Percentiles rank a stretch among this genome's conserved stretches.
Evolutionary conservation across 192 early-diverging fungal genomes (phyloP).

Genomic region (Gamsiella multidivaricata): DNA sequence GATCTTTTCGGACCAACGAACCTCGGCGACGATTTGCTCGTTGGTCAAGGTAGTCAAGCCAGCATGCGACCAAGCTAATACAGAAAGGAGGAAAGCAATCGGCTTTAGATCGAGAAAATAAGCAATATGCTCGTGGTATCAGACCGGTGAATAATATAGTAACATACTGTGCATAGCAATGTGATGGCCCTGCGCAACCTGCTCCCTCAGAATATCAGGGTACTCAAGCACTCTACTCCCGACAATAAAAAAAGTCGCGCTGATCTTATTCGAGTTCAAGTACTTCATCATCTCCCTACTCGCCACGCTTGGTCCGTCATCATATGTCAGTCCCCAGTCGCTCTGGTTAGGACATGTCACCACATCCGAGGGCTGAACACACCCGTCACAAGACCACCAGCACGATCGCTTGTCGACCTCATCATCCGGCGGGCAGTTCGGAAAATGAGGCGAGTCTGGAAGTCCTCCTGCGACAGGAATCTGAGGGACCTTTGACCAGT

Average conservation of each 20-base stretch:
- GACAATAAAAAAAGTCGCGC: conserved; percentile 61
- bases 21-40: conserved; percentile 69
- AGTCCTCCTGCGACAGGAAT: conserved; percentile 41
- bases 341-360: conserved; percentile 52
- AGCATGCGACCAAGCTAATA: conserved; percentile 71
- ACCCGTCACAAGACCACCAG: conserved; percentile 62
- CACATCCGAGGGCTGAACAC: conserved; percentile 49
- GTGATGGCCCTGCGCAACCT: conserved; percentile 56
- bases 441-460: conserved; percentile 30
- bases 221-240: conserved; percentile 60
- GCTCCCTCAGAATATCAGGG: conserved; percentile 55
- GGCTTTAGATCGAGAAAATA: not conserved
- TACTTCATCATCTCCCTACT: conserved; percentile 44
- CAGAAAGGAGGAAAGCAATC: not conserved
- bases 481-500: conserved; percentile 48
- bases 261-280: conserved; percentile 35
- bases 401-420: conserved; percentile 19
- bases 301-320: conserved; percentile 59
- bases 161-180: conserved; percentile 65
- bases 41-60: conserved; percentile 68
- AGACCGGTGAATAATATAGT: not conserved
- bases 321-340: conserved; percentile 59
- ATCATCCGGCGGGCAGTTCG: conserved; percentile 37
- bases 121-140: not conserved
- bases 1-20: conserved; percentile 62